phyloP scores from a whole-genome alignment of 768 basidiomycete species.

The Gyrodon lividus region DNA sequence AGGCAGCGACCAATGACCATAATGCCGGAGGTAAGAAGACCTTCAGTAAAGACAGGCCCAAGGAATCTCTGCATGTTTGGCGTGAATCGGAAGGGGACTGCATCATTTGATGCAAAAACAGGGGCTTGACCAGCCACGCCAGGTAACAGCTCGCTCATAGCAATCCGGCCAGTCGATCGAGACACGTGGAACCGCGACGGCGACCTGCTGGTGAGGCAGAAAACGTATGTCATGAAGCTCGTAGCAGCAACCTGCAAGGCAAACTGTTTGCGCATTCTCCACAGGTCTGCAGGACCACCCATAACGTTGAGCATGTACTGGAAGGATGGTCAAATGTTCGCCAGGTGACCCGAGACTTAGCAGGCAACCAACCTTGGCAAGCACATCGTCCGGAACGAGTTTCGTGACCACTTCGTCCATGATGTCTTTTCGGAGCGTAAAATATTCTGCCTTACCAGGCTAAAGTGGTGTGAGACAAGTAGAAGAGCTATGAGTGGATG shows the following conservation, averaged over 20 bases:
- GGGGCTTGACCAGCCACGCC: constrained; percentile 52
- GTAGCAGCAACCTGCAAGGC: constrained; percentile 83
- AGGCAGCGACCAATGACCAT: constrained; percentile 90
- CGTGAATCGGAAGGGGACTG: constrained; percentile 95
- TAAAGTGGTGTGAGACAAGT: constrained; percentile 24
- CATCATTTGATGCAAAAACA: constrained; percentile 75
- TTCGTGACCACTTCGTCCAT: constrained; percentile 86
- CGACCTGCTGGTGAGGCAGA: constrained; percentile 79
- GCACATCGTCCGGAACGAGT: constrained; percentile 85
- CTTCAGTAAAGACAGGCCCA: constrained; percentile 86
- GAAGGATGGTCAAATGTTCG: neutral
- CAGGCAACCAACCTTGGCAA: constrained; percentile 61
- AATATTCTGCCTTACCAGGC: constrained; percentile 64
- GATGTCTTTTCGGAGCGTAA: constrained; percentile 76
- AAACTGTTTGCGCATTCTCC: constrained; percentile 98
- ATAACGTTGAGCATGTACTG: constrained; percentile 93
- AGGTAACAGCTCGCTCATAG: constrained; percentile 91
- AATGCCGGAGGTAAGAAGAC: constrained; percentile 79
- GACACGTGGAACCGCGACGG: constrained; percentile 88
- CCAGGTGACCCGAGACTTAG: neutral
- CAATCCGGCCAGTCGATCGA: constrained; percentile 83
- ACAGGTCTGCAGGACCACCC: constrained; percentile 79
- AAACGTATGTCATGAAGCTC: constrained; percentile 89
- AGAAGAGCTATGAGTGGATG: neutral
- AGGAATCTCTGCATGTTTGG: constrained; percentile 95